These are phyloP conservation scores for Mortierella sp. DNA, from an alignment of 371 early-diverging fungal species.

Conservation along the genomic window DNA sequence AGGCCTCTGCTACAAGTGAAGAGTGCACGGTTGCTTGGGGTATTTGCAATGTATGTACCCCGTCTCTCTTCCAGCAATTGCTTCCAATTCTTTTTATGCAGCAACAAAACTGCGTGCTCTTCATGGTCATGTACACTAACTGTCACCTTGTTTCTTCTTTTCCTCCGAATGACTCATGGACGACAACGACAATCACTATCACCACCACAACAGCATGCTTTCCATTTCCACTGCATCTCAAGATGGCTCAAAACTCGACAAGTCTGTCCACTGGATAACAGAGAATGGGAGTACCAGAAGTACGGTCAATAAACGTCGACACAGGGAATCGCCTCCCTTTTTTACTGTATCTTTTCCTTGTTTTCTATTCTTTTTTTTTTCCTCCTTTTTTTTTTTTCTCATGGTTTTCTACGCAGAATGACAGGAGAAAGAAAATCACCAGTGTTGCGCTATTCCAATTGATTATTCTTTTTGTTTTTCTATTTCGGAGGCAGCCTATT, in stretches of 20 bases:
- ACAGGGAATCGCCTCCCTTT: not conserved
- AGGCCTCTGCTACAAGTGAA: conserved; percentile 90
- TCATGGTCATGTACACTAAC: not conserved
- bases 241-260: conserved; percentile 99
- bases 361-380: not conserved
- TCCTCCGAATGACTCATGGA: conserved; percentile 2
- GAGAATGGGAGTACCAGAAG: conserved; percentile 99
- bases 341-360: not conserved
- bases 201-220: conserved; percentile 92
- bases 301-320: conserved; percentile 63
- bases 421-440: conserved; percentile 1
- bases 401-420: not conserved
- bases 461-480: too few relatives aligned
- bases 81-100: not conserved
- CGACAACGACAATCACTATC: too few relatives aligned
- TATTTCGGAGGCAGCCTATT: too few relatives aligned
- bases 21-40: conserved; percentile 99
- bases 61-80: not conserved
- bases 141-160: not conserved
- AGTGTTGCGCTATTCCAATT: too few relatives aligned
- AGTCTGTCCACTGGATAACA: conserved; percentile 99
- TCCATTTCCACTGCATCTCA: conserved; percentile 99
- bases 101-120: too few relatives aligned
- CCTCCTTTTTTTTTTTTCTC: not conserved
- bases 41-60: conserved; percentile 88